A percentile compares a stretch with the other conserved stretches of the same genome.
Evolutionary conservation across 768 basidiomycete species (phyloP).

Genomic region (Roridomyces roridus): DNA sequence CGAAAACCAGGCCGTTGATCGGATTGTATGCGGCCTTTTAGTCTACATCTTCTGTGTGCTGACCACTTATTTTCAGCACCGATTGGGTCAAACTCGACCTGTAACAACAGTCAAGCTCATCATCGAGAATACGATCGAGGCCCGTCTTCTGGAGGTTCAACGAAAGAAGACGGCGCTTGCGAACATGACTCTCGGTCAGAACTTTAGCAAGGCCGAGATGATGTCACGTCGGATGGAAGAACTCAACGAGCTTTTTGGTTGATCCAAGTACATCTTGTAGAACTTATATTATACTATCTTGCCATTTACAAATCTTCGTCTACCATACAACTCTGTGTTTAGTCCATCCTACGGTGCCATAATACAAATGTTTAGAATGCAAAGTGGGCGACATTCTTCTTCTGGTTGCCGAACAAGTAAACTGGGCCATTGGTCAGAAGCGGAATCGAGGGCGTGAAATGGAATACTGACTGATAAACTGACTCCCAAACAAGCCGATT

Average conservation of each 20-base stretch:
- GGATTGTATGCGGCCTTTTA: slow-evolving; percentile 70
- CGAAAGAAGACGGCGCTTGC: slow-evolving; percentile 93
- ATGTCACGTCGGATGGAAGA: slow-evolving; percentile 89
- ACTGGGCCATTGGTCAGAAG: slow-evolving; percentile 40
- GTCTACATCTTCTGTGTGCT: not conserved
- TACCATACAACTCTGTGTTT: slow-evolving; percentile 11
- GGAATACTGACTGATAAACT: slow-evolving; percentile 57
- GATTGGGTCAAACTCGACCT: slow-evolving; percentile 91
- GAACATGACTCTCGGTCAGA: slow-evolving; percentile 90
- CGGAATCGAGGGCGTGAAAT: no score
- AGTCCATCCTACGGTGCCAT: slow-evolving; percentile 9
- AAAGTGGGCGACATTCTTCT: slow-evolving; percentile 70
- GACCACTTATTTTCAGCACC: slow-evolving; percentile 64
- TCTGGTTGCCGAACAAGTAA: slow-evolving; percentile 76
- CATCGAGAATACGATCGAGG: slow-evolving; percentile 94
- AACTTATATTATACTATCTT: slow-evolving; percentile 33
- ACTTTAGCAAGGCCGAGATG: slow-evolving; percentile 87
- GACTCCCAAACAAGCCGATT: slow-evolving; percentile 83
- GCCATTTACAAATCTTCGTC: slow-evolving; percentile 22
- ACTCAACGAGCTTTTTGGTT: slow-evolving; percentile 75
- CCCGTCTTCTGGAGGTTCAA: slow-evolving; percentile 90
- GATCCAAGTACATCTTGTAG: slow-evolving; percentile 33
- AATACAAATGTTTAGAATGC: slow-evolving; percentile 57
- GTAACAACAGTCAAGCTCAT: slow-evolving; percentile 94
- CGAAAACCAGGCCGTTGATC: slow-evolving; percentile 97